phyloP scores from a whole-genome alignment of 2,329 filamentous ascomycete genomes.

The Scedosporium minutisporum region DNA sequence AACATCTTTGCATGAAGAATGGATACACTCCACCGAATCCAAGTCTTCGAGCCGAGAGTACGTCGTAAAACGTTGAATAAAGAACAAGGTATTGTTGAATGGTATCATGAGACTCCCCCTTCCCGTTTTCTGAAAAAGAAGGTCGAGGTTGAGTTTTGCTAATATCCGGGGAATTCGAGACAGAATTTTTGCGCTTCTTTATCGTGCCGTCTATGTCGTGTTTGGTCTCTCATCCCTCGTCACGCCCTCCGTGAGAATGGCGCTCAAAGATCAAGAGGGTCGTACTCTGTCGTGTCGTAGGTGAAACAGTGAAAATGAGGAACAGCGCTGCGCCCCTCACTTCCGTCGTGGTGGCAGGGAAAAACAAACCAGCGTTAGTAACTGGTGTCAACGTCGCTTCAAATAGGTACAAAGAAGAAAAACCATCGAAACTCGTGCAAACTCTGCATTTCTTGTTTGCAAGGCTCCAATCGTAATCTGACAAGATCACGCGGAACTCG shows the following conservation, averaged over 20 bases:
- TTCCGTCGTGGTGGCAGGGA: neutral
- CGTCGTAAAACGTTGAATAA: neutral
- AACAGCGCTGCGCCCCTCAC: neutral
- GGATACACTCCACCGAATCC: neutral
- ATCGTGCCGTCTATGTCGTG: neutral
- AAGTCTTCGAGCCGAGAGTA: neutral
- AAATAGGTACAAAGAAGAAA: slow-evolving; percentile 2
- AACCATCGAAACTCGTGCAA: neutral
- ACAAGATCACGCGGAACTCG: slow-evolving; percentile 5
- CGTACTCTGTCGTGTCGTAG: neutral
- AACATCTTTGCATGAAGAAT: neutral
- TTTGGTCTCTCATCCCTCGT: neutral
- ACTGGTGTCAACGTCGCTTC: neutral
- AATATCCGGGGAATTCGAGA: neutral
- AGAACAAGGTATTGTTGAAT: neutral
- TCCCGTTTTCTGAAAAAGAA: neutral
- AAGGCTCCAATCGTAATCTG: slow-evolving; percentile 1
- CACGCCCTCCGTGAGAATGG: neutral
- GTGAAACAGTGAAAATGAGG: neutral
- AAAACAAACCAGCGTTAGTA: neutral
- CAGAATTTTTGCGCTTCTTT: neutral
- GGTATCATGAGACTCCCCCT: too few relatives aligned
- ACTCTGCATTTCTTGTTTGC: neutral
- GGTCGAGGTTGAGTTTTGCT: neutral
- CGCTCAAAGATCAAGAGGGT: neutral